A percentile compares a stretch with the other conserved stretches of the same genome.
Conservation (phyloP, 805 yeast species). For the Pichia kluyveri region DNA sequence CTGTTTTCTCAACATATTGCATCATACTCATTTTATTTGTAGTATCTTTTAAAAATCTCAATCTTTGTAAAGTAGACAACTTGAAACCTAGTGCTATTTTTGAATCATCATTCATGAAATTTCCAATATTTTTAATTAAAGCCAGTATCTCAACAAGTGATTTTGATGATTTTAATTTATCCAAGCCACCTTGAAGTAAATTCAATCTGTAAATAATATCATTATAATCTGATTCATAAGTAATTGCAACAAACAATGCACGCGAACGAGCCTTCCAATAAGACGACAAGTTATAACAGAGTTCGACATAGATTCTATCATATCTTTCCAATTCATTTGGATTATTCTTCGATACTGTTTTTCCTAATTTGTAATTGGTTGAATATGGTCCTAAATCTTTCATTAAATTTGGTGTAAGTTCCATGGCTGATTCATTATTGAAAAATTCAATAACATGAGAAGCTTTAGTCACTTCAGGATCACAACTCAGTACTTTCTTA, state of each 20-base stretch:
- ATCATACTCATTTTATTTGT: slow-evolving; percentile 62
- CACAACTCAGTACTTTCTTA: slow-evolving; percentile 50
- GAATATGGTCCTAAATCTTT: slow-evolving; percentile 58
- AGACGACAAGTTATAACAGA: slow-evolving; percentile 56
- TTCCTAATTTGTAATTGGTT: slow-evolving; percentile 33
- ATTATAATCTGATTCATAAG: slow-evolving; percentile 57
- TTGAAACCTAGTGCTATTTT: slow-evolving; percentile 66
- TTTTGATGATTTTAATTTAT: slow-evolving; percentile 40
- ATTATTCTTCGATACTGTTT: slow-evolving; percentile 41
- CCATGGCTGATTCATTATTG: slow-evolving; percentile 54
- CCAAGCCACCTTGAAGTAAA: slow-evolving; percentile 50
- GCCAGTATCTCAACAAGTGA: slow-evolving; percentile 51
- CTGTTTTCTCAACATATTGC: slow-evolving; percentile 63
- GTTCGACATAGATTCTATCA: slow-evolving; percentile 60
- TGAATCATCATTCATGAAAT: slow-evolving; percentile 66
- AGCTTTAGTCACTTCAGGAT: slow-evolving; percentile 41
- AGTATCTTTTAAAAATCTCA: slow-evolving; percentile 63
- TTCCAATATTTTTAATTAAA: slow-evolving; percentile 65
- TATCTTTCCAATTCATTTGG: slow-evolving; percentile 53
- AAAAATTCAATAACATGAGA: slow-evolving; percentile 60
- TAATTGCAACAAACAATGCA: slow-evolving; percentile 43
- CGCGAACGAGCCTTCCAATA: slow-evolving; percentile 71
- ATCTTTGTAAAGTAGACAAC: slow-evolving; percentile 56
- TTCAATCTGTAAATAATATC: slow-evolving; percentile 51
- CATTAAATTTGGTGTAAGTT: slow-evolving; percentile 46